Base-by-base conservation (phyloP, 1,284 basidiomycete species). In the Pascua sp. region DNA sequence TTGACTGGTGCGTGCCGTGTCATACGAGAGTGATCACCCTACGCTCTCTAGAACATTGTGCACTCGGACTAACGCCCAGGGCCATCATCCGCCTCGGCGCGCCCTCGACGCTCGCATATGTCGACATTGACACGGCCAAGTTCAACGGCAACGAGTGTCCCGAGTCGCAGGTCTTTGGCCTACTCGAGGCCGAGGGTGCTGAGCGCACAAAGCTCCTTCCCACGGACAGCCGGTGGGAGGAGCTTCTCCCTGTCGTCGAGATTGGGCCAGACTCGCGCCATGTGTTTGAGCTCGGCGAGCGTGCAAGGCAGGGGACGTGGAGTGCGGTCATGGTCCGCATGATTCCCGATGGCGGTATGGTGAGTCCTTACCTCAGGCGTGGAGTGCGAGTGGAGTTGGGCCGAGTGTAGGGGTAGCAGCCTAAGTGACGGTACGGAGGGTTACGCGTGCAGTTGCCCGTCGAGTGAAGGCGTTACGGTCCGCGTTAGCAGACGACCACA, bases 141-240 rank as follows among this genome's bases (percentile, higher is more conserved):
- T 98, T 98, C 79, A 90, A 87, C 65, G 95, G 95, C 8, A 98
- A 98, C 71, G 96, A 98, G 78, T 90, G 87, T 0, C 91, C 91
- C 8, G 81, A 85, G 60, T 88, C 84, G 12, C 89, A 88, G 24
- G 83, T 94, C 12, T 82, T 89, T 44, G 85, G 82, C 0, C 71
- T 92, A 45, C 50, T 24, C 45, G 79, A 81, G 32, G 68, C 80
- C 13, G 75, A 80, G 36, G 74, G 76, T n/a, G 66, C 60, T 12
- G 77, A 79, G 44, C 67, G 71, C 41, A 42, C 47, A 42, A 64
- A 62, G 41, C 57, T 62, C 17, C 57, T 46, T 17, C 53, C 67
- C 7, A 65, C 53, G 5, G 69, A 71, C 49, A 7, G 42, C 8
- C 53, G 68, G 36, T 96, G 93, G 93, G 72, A 75, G n/a, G 84